These are phyloP conservation scores for Solanum tacnaense DNA, from an alignment of 257 asterid species.

Conservation along the genomic window DNA sequence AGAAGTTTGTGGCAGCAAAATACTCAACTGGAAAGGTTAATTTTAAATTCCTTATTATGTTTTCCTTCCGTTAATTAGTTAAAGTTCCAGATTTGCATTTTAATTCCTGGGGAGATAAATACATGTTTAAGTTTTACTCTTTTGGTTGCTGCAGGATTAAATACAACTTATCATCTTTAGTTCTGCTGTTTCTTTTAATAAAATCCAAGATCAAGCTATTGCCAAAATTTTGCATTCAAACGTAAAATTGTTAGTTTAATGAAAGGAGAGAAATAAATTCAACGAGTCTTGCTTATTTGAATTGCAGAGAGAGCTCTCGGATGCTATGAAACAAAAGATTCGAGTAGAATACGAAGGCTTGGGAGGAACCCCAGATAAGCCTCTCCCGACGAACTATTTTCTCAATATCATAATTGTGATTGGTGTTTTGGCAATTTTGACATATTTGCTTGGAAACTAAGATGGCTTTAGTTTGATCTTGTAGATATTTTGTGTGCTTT, in stretches of 20 bases:
- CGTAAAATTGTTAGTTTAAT: slow-evolving; percentile 34
- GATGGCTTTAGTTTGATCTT: not conserved
- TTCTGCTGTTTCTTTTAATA: slow-evolving; percentile 40
- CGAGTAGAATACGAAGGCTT: slow-evolving; percentile 81
- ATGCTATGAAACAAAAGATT: slow-evolving; percentile 83
- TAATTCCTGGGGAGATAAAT: not conserved
- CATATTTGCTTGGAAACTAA: slow-evolving; percentile 47
- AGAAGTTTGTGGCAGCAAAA: slow-evolving; percentile 76
- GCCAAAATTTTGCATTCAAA: slow-evolving; percentile 35
- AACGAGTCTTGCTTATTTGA: slow-evolving; percentile 46
- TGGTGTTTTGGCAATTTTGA: slow-evolving; percentile 72
- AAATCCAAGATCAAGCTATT: slow-evolving; percentile 42
- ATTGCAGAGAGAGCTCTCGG: slow-evolving; percentile 95
- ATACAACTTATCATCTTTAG: slow-evolving; percentile 47
- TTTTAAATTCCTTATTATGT: not conserved
- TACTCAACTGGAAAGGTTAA: slow-evolving; percentile 82
- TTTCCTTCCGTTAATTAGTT: not conserved
- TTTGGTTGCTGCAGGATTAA: slow-evolving; percentile 76
- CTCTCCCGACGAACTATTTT: slow-evolving; percentile 85
- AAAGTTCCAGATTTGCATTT: not conserved
- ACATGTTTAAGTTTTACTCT: slow-evolving; percentile 18
- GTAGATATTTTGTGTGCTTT: not conserved
- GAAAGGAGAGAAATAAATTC: slow-evolving; percentile 41
- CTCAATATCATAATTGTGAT: slow-evolving; percentile 74
- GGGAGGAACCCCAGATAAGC: slow-evolving; percentile 98